Conservation (phyloP, 2,329 filamentous ascomycete species). For the Aspergillus vadensis region DNA sequence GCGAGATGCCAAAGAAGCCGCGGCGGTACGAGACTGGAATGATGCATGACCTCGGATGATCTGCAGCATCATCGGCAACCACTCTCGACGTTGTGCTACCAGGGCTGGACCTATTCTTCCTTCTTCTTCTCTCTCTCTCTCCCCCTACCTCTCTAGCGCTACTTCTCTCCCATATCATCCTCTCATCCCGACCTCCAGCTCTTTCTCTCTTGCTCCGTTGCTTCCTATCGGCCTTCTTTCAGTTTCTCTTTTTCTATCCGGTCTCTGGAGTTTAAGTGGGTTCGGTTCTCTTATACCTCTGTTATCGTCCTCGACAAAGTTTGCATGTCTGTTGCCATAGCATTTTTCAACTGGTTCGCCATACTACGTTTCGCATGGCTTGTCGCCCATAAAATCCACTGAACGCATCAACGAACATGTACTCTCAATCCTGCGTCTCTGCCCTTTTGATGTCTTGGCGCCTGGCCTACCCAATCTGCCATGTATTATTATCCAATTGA, state of each 20-base stretch:
- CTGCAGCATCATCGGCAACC: neutral
- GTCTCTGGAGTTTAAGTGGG: no score
- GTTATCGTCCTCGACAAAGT: no score
- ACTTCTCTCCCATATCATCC: neutral
- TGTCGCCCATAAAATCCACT: neutral
- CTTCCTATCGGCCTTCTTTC: no score
- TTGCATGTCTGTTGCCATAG: neutral
- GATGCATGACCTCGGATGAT: slow-evolving; percentile 3
- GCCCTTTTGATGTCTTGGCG: neutral
- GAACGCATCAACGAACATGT: neutral
- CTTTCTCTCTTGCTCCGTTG: no score
- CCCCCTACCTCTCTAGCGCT: no score
- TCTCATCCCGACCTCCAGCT: no score
- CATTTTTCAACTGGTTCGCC: neutral
- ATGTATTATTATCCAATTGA: neutral
- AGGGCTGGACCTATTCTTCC: neutral
- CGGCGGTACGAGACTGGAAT: slow-evolving; percentile 17
- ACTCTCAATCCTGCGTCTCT: neutral
- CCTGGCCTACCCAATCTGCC: neutral
- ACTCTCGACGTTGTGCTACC: neutral
- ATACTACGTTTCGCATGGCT: neutral
- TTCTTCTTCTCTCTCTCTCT: neutral
- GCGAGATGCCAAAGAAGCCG: slow-evolving; percentile 17
- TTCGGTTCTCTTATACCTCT: no score
- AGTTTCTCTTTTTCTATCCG: no score